These are phyloP conservation scores for Crithidia fasciculata DNA, from an alignment of 208 protist genomes.

Conservation along the genomic window DNA sequence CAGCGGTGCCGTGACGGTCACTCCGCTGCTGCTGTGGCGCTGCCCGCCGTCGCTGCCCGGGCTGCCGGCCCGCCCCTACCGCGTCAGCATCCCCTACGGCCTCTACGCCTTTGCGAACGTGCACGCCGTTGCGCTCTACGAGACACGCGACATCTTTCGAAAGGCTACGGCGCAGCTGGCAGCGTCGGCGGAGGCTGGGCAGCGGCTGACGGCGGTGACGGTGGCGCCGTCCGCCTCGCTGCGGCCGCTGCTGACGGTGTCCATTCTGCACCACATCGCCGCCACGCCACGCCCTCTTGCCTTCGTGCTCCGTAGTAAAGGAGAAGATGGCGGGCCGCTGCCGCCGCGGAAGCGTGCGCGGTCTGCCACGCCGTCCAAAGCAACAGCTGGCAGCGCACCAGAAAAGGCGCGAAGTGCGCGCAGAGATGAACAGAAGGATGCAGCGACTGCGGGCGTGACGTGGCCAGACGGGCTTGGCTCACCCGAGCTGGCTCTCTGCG, in stretches of 20 bases:
- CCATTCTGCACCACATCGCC: conserved; percentile 63
- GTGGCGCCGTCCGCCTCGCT: conserved; percentile 33
- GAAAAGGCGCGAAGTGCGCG: background rate
- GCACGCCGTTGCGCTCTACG: conserved; percentile 74
- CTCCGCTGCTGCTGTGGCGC: conserved; percentile 59
- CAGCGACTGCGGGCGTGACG: conserved; percentile 9
- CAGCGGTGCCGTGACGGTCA: conserved; percentile 13
- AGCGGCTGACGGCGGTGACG: conserved; percentile 19
- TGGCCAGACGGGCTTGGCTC: conserved; percentile 66
- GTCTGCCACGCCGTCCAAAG: too few species aligned
- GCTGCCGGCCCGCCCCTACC: conserved; percentile 58
- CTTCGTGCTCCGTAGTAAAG: background rate
- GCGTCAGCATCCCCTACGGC: conserved; percentile 59
- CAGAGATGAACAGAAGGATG: background rate
- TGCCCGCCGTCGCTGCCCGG: conserved; percentile 80
- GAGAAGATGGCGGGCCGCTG: too few species aligned
- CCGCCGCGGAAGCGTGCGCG: too few species aligned
- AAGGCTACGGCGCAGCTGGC: conserved; percentile 51
- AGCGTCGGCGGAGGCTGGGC: background rate
- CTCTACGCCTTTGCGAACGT: conserved; percentile 51
- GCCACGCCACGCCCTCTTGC: conserved; percentile 32
- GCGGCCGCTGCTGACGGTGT: conserved; percentile 61
- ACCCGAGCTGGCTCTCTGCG: conserved; percentile 61
- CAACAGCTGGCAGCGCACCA: background rate
- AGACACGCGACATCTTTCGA: conserved; percentile 61